Base-by-base conservation (phyloP, 306 rosid species). In the Trifolium subterraneum region DNA sequence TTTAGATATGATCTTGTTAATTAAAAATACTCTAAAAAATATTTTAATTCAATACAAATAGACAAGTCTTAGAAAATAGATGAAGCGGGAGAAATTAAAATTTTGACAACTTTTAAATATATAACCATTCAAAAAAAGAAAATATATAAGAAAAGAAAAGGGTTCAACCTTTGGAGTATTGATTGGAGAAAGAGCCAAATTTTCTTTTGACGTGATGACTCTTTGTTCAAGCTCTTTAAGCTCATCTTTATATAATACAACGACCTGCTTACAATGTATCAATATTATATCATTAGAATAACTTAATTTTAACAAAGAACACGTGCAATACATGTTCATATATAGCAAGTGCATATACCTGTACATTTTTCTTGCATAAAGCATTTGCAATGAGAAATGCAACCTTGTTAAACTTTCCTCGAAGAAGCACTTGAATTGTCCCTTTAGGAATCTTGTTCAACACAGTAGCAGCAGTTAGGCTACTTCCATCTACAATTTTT, bases 401-500 rank as follows among this genome's bases (percentile, higher is more conserved):
- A 76, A 56, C 41, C 69, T 76, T 76, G 31, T 76, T 56, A 5
- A 90, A 85, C 6, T 88, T 83, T 50, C 96, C 93, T 62, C 83
- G 71, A 2, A 90, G 82, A 19, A 88, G 60, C 10, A 90, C 90
- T 63, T 87, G 86, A 33, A 75, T 82, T 18, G 93, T 80, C 22
- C 74, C 86, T 73, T 82, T 78, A 6, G 93, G 96, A 68, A 86
- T 81, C 65, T 22, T 85, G 74, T 85, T 86, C 4, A 86, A 72
- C 38, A 90, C 79, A 41, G 76, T 69, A 15, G 86, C 92, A 58
- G 80, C 92, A 8, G 78, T 88, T 25, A 92, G 78, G 77, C 90
- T 86, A 36, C 88, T 88, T 0, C 97, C 96, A 80, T 92, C 97
- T 66, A 92, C 97, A 77, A 92, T 42, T 77, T 79, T 92, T 13